Base-by-base conservation (phyloP, 1,139 yeast species). In the Entelexis paramagnoliae region DNA sequence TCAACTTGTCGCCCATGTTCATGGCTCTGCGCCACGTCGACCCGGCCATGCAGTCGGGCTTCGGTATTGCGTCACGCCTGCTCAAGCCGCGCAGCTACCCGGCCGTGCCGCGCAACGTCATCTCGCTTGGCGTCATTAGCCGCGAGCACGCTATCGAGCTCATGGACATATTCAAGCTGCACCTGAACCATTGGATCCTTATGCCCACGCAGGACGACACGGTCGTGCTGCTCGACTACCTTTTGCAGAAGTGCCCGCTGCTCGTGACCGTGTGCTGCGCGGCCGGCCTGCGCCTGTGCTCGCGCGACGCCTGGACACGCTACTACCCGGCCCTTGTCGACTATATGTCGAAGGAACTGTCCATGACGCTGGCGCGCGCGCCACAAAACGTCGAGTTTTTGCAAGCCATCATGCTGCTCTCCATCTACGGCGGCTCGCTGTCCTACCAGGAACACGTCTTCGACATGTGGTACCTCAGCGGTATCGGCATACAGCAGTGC, bases 101-200 rank as follows among this genome's bases (percentile, higher is more conserved):
- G n/a, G 22, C 6, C 11, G 3, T 29, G 13, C 19, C 49, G 32
- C 50, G 48, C 24, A 81, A 79, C 59, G 64, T 79, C 2, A 71
- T 81, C 2, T 60, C 72, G 1, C 59, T 73, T 38, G 78, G 78
- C 2, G 68, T 83, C 9, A 59, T 84, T 14, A 64, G 78, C 0
- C 64, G 72, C 47, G 65, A 66, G 4, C 80, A 81, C 59, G 77
- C 78, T 0, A 60, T 73, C 9, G 72, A 72, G 36, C 65, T 83
- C 40, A 66, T 84, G 59, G 72, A 73, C 51, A 77, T 76, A 51
- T 84, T 84, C 63, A 69, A 85, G 49, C 75, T 79, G 52, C 75
- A 83, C 60, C 83, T 81, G 60, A 87, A 88, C 11, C 70, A 85
- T 38, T 84, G 94, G 94, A 80, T 83, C 4, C 80, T 85, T 54